Evolutionary conservation across 2,329 filamentous ascomycete species (phyloP).

Genomic region (Emericellopsis cladophorae): DNA sequence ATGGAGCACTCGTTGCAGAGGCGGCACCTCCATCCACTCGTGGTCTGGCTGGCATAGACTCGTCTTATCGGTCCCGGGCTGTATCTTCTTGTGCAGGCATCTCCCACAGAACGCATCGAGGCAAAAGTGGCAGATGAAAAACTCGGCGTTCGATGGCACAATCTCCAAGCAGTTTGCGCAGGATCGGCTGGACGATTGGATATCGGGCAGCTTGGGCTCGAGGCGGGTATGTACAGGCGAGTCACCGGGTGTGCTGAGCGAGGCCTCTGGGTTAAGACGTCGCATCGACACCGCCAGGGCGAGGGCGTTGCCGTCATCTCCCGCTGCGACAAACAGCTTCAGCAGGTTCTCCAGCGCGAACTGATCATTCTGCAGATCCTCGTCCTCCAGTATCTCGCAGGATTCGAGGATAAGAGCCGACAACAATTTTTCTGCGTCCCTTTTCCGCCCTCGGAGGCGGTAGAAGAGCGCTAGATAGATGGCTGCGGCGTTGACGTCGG

Average conservation of each 20-base stretch:
- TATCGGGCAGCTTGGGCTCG: conserved; percentile 23
- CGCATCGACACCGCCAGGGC: conserved; percentile 26
- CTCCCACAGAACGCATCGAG: conserved; percentile 23
- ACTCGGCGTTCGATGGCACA: conserved; percentile 15
- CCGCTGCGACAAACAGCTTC: conserved; percentile 22
- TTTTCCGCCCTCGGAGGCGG: conserved; percentile 14
- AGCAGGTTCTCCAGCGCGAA: conserved; percentile 28
- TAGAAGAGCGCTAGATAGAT: conserved; percentile 26
- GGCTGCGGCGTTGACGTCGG: conserved; percentile 26
- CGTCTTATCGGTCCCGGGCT: conserved; percentile 13
- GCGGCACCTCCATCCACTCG: conserved; percentile 23
- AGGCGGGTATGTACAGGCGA: conserved; percentile 13
- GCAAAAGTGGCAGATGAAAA: conserved; percentile 22
- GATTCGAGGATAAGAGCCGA: conserved; percentile 20
- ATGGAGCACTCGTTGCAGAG: conserved; percentile 19
- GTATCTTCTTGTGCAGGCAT: conserved; percentile 17
- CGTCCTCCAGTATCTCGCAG: conserved; percentile 23
- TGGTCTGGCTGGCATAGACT: conserved; percentile 22
- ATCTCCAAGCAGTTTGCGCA: conserved; percentile 25
- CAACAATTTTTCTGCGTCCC: conserved; percentile 15
- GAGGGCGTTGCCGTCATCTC: conserved; percentile 20
- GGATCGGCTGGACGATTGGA: conserved; percentile 17
- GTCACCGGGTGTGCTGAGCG: conserved; percentile 12
- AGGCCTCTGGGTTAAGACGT: conserved; percentile 15
- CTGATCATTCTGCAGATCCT: conserved; percentile 26